Evolutionary conservation across 1,284 basidiomycete species (phyloP).

Genomic region (Leccinum ponderosum): DNA sequence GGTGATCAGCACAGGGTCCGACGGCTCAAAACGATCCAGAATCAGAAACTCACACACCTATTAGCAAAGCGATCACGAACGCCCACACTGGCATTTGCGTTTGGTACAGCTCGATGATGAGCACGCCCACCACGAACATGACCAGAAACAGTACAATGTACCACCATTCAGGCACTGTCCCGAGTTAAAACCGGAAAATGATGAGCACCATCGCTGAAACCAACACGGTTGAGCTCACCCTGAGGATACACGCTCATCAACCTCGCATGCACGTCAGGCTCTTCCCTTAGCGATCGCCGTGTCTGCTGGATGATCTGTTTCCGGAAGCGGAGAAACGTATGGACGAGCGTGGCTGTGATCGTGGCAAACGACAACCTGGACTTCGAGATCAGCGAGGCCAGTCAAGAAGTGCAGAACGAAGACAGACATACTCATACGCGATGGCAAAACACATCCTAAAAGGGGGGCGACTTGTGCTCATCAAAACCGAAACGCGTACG

Average conservation of each 20-base stretch:
- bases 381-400: neutral
- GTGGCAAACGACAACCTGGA: constrained; percentile 55
- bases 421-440: constrained; percentile 40
- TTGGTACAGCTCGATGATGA: constrained; percentile 57
- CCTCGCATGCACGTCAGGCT: constrained; percentile 74
- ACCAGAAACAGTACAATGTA: constrained; percentile 31
- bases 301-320: constrained; percentile 59
- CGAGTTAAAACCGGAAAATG: neutral
- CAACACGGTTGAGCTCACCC: constrained; percentile 45
- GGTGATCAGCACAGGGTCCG: neutral
- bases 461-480: neutral
- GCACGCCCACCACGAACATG: constrained; percentile 57
- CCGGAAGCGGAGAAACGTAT: constrained; percentile 72
- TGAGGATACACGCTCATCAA: constrained; percentile 73
- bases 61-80: constrained; percentile 42
- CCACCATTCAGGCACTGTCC: constrained; percentile 35
- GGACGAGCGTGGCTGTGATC: constrained; percentile 65
- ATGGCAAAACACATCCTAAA: constrained; percentile 43
- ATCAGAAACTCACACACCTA: constrained; percentile 23
- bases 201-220: constrained; percentile 26
- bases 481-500: constrained; percentile 27
- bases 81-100: constrained; percentile 60
- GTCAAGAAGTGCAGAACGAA: neutral
- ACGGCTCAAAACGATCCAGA: neutral
- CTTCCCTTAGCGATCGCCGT: constrained; percentile 54